A percentile compares a stretch with the other conserved stretches of the same genome.
phyloP scores from a whole-genome alignment of 2,329 filamentous ascomycete species.

The Paecilomyces dactylethromorphus region DNA sequence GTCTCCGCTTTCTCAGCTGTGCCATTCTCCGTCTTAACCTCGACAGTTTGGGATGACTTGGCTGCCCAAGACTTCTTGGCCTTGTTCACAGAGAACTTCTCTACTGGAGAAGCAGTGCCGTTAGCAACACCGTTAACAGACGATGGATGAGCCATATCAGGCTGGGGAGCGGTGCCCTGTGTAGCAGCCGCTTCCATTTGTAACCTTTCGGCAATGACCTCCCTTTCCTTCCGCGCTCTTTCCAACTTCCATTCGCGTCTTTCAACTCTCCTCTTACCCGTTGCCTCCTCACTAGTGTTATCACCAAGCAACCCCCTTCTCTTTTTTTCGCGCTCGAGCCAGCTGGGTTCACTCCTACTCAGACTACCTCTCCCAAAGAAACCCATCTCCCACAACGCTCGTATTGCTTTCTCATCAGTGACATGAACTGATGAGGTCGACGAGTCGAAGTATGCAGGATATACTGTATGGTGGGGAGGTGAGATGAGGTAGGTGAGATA shows the following conservation, averaged over 20 bases:
- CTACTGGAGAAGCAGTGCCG: slow-evolving; percentile 12
- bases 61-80: slow-evolving; percentile 23
- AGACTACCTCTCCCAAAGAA: slow-evolving; percentile 94
- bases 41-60: slow-evolving; percentile 13
- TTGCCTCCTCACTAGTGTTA: slow-evolving; percentile 76
- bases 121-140: slow-evolving; percentile 9
- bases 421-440: slow-evolving; percentile 79
- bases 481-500: slow-evolving; percentile 68
- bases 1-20: not conserved
- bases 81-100: slow-evolving; percentile 28
- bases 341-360: slow-evolving; percentile 90
- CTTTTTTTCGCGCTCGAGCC: slow-evolving; percentile 77
- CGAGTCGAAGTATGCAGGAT: slow-evolving; percentile 72
- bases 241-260: slow-evolving; percentile 83
- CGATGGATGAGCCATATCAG: not conserved
- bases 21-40: slow-evolving; percentile 7
- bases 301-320: slow-evolving; percentile 57
- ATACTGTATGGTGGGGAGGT: slow-evolving; percentile 55
- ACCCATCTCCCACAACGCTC: slow-evolving; percentile 88
- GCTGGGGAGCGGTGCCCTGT: slow-evolving; percentile 14
- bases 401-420: slow-evolving; percentile 66
- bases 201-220: slow-evolving; percentile 69
- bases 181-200: slow-evolving; percentile 44
- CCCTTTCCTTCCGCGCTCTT: slow-evolving; percentile 77
- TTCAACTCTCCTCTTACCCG: slow-evolving; percentile 68